phyloP scores from a whole-genome alignment of 805 yeast genomes.

The Wickerhamiella kazuoi region DNA sequence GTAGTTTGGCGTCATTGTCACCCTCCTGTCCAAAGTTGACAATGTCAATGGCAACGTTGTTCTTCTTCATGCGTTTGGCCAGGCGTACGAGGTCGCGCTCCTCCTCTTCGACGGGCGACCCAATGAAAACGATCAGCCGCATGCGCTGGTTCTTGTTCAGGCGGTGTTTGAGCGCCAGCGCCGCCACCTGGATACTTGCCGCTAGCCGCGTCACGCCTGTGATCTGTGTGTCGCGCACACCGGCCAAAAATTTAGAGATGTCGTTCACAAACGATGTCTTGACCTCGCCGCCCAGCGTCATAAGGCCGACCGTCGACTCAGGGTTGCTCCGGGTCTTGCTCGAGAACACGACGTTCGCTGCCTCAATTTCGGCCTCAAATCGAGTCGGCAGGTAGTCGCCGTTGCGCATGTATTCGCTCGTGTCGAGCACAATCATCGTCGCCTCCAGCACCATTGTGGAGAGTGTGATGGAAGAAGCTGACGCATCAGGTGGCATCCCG shows the following conservation, averaged over 20 bases:
- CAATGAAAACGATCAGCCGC: slow-evolving; percentile 77
- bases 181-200: slow-evolving; percentile 84
- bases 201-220: slow-evolving; percentile 51
- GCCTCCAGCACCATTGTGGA: slow-evolving; percentile 77
- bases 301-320: slow-evolving; percentile 80
- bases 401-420: slow-evolving; percentile 88
- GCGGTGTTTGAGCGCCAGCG: slow-evolving; percentile 85
- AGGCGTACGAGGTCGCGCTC: slow-evolving; percentile 60
- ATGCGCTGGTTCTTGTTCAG: slow-evolving; percentile 86
- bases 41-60: slow-evolving; percentile 74
- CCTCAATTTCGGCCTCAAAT: slow-evolving; percentile 80
- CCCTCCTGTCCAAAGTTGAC: slow-evolving; percentile 84
- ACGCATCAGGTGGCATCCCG: background rate
- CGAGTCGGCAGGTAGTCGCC: slow-evolving; percentile 85
- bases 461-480: background rate
- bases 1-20: slow-evolving; percentile 58
- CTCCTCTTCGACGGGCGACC: slow-evolving; percentile 58
- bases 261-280: slow-evolving; percentile 74
- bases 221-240: slow-evolving; percentile 60
- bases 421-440: slow-evolving; percentile 85
- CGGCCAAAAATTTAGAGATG: slow-evolving; percentile 68
- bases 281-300: slow-evolving; percentile 85
- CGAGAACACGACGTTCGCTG: slow-evolving; percentile 73
- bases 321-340: slow-evolving; percentile 79
- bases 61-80: slow-evolving; percentile 87